Conservation (phyloP, 495 filamentous ascomycete genomes). For the Chaetomium fimeti region DNA sequence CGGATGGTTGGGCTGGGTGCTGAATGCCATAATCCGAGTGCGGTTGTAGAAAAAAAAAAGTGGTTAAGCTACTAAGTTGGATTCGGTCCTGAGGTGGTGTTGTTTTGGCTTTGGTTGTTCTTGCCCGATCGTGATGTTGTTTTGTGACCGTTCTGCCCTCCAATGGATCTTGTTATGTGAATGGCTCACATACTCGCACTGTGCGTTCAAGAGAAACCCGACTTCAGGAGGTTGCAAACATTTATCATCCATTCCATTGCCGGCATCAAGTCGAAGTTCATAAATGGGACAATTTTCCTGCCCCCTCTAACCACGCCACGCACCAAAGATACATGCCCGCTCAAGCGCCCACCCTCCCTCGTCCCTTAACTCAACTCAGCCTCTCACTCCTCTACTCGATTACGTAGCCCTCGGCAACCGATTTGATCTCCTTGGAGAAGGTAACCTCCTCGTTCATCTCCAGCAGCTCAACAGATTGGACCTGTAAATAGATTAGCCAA, state of each 20-base stretch:
- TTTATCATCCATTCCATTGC: neutral
- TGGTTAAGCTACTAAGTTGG: neutral
- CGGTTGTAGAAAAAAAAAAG: neutral
- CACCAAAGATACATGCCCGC: constrained; percentile 18
- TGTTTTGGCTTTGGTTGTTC: neutral
- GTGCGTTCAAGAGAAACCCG: neutral
- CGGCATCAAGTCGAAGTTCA: neutral
- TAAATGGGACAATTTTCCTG: constrained; percentile 9
- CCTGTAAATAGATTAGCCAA: constrained; percentile 46
- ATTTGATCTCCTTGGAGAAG: constrained; percentile 88
- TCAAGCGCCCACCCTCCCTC: constrained; percentile 6
- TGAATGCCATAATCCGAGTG: neutral
- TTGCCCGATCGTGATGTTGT: neutral
- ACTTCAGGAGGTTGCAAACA: too few relatives aligned
- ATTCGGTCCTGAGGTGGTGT: neutral
- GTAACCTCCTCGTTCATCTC: constrained; percentile 79
- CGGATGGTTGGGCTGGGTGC: neutral
- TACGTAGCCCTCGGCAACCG: constrained; percentile 73
- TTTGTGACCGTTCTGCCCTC: neutral
- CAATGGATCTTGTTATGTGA: neutral
- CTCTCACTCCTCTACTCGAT: constrained; percentile 61
- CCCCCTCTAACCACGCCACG: constrained; percentile 14
- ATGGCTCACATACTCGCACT: neutral
- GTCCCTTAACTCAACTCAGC: neutral
- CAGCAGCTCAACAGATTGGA: constrained; percentile 67